These are phyloP conservation scores for Plenodomus biglobosus DNA, from an alignment of 2,329 filamentous ascomycete species.

Conservation along the genomic window DNA sequence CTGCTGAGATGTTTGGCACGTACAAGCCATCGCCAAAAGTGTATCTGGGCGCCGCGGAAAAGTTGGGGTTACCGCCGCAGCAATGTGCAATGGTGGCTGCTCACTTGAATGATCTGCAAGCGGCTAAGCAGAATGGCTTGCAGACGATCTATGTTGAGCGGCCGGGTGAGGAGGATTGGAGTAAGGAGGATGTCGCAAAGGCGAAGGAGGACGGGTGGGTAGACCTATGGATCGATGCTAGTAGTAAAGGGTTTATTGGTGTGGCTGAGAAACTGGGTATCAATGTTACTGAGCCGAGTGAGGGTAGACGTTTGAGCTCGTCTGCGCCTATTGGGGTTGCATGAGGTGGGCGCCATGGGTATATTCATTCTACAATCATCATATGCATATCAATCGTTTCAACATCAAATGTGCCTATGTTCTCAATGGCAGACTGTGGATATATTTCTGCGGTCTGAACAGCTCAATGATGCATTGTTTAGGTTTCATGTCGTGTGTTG, in stretches of 20 bases:
- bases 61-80: constrained; percentile 57
- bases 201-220: constrained; percentile 62
- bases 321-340: neutral
- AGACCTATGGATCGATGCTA: constrained; percentile 55
- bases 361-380: no score
- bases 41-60: constrained; percentile 67
- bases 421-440: no score
- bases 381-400: no score
- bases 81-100: constrained; percentile 78
- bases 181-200: constrained; percentile 53
- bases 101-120: constrained; percentile 69
- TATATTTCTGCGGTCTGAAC: no score
- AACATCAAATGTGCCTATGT: no score
- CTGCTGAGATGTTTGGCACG: constrained; percentile 68
- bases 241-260: constrained; percentile 53
- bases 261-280: constrained; percentile 47
- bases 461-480: no score
- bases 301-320: constrained; percentile 16
- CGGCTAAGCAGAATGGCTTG: constrained; percentile 65
- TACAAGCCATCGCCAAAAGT: constrained; percentile 73
- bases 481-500: neutral
- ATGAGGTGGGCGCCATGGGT: neutral
- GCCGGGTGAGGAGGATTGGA: constrained; percentile 64
- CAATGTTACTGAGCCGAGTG: constrained; percentile 6
- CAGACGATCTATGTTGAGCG: constrained; percentile 75